A percentile compares a stretch with the other conserved stretches of the same genome.
Evolutionary conservation across 148 eudicot genomes (phyloP).

Genomic region (Camellia sinensis): DNA sequence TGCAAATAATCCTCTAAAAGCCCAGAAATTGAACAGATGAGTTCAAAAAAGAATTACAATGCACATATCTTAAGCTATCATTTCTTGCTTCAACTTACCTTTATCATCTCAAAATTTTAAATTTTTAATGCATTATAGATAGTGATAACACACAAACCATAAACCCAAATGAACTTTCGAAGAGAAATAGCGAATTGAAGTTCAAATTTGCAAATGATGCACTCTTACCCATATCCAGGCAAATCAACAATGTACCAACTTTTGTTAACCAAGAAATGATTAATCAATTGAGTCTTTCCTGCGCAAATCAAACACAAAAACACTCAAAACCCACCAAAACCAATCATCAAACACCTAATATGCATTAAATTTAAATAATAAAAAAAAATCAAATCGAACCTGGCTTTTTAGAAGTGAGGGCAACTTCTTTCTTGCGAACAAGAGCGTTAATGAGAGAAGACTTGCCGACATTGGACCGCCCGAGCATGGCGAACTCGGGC

Average conservation of each 20-base stretch:
- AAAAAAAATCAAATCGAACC: slow-evolving; percentile 29
- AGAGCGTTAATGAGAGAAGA: slow-evolving; percentile 80
- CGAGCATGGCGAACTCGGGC: slow-evolving; percentile 89
- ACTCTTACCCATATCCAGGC: slow-evolving; percentile 93
- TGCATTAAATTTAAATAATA: not conserved
- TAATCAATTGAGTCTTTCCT: slow-evolving; percentile 97
- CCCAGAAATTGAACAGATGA: not conserved
- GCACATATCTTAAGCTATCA: not conserved
- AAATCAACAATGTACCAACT: slow-evolving; percentile 95
- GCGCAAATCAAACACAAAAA: slow-evolving; percentile 20
- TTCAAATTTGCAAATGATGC: not conserved
- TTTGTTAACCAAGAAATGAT: slow-evolving; percentile 88
- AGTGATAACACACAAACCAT: not conserved
- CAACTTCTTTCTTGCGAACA: slow-evolving; percentile 78
- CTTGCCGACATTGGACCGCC: slow-evolving; percentile 92
- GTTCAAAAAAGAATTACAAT: not conserved
- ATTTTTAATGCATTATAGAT: not conserved
- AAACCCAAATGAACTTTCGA: not conserved
- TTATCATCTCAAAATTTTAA: not conserved
- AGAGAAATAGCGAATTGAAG: not conserved
- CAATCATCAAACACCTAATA: slow-evolving; percentile 14
- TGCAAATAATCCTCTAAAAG: not conserved
- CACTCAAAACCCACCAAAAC: not conserved
- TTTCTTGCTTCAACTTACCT: not conserved
- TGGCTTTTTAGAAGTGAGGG: slow-evolving; percentile 87